Conservation (phyloP, 176 grass and related monocot species). For the Oropetium thomaeum region DNA sequence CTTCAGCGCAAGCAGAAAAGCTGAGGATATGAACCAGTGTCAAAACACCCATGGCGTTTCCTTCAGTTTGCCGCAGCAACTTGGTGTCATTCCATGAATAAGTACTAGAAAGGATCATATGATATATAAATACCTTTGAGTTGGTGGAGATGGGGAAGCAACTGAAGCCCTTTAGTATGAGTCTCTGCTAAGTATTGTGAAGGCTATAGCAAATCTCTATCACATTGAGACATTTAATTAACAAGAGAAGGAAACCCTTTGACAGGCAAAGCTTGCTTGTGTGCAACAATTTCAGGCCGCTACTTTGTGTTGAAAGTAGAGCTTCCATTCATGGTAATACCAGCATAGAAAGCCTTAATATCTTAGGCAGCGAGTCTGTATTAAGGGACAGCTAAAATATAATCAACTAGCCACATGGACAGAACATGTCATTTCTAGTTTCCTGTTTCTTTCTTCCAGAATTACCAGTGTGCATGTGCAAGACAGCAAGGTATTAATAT, state of each 20-base stretch:
- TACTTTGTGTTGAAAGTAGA: too few relatives aligned
- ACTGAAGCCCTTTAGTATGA: slow-evolving; percentile 36
- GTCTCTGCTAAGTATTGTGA: slow-evolving; percentile 31
- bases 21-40: slow-evolving; percentile 45
- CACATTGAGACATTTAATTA: slow-evolving; percentile 33
- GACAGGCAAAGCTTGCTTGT: slow-evolving; percentile 37
- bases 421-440: neutral
- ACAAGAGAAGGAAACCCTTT: slow-evolving; percentile 30
- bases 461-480: neutral
- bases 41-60: slow-evolving; percentile 45
- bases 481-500: neutral
- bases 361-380: neutral
- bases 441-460: neutral
- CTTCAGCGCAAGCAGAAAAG: slow-evolving; percentile 42
- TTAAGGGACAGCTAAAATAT: neutral
- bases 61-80: slow-evolving; percentile 18
- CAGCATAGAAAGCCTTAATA: neutral
- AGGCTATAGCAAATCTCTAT: slow-evolving; percentile 38
- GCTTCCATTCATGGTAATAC: too few relatives aligned
- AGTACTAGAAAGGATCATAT: slow-evolving; percentile 25
- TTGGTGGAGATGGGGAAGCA: slow-evolving; percentile 39
- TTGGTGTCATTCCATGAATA: slow-evolving; percentile 19
- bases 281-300: slow-evolving; percentile 20
- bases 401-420: slow-evolving; percentile 1
- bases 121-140: slow-evolving; percentile 51